Evolutionary conservation across 73 alveolate species (phyloP).

Genomic region (Paramecium caudatum): DNA sequence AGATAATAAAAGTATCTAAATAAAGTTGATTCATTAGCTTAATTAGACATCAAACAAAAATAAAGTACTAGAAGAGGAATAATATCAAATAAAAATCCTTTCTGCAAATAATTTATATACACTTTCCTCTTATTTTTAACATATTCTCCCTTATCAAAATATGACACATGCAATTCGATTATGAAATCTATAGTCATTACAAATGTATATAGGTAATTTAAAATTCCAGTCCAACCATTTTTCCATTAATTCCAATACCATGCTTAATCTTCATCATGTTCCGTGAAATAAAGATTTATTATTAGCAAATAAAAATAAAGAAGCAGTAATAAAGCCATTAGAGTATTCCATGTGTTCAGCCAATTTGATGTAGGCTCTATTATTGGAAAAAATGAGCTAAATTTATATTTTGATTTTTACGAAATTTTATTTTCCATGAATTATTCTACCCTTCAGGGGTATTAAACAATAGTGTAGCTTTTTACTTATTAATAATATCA

Average conservation of each 20-base stretch:
- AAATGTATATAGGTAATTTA: neutral
- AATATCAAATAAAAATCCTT: slow-evolving; percentile 41
- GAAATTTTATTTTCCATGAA: no score
- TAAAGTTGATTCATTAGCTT: neutral
- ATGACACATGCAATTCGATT: slow-evolving; percentile 62
- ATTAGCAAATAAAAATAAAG: neutral
- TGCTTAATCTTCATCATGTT: slow-evolving; percentile 52
- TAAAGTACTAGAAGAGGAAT: slow-evolving; percentile 44
- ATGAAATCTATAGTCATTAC: neutral
- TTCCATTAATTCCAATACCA: slow-evolving; percentile 70
- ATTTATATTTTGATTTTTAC: neutral
- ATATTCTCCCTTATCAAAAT: slow-evolving; percentile 53
- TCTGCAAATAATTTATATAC: slow-evolving; percentile 31
- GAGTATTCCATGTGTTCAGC: neutral
- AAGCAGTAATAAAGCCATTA: neutral
- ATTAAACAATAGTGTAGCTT: no score
- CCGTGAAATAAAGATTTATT: slow-evolving; percentile 31
- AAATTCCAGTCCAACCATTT: neutral
- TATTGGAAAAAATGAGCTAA: neutral
- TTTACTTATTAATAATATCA: neutral
- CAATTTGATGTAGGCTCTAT: slow-evolving; percentile 58
- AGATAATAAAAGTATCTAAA: slow-evolving; percentile 34
- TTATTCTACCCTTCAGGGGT: neutral
- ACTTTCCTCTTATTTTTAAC: slow-evolving; percentile 35
- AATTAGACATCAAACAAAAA: neutral